Evolutionary conservation across 768 basidiomycete genomes (phyloP).

Genomic region (Termitomyces bulborhizus): DNA sequence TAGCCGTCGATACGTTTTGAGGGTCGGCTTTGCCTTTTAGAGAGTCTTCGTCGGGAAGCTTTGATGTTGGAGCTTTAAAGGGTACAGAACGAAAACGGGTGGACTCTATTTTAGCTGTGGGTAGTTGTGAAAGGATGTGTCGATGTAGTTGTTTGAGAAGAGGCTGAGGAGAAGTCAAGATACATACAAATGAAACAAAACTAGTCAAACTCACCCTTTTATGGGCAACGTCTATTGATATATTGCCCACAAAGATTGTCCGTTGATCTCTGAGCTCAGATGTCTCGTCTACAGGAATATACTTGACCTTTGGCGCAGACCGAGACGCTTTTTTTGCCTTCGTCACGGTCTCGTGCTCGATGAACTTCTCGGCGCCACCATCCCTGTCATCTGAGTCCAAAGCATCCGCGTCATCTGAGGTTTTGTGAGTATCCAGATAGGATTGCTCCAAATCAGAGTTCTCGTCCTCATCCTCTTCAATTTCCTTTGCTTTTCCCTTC

Average conservation of each 20-base stretch:
- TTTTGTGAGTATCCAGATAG: constrained; percentile 11
- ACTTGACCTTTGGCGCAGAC: constrained; percentile 32
- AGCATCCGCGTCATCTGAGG: constrained; percentile 12
- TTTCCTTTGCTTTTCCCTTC: constrained; percentile 16
- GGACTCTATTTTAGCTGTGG: constrained; percentile 82
- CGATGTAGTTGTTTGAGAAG: constrained; percentile 68
- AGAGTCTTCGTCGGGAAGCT: constrained; percentile 40
- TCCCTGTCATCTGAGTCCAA: constrained; percentile 7
- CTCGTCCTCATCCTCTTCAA: constrained; percentile 24
- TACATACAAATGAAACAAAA: background rate
- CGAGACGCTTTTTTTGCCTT: constrained; percentile 25
- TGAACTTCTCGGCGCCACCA: constrained; percentile 3
- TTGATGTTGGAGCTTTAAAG: constrained; percentile 76
- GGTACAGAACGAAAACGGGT: constrained; percentile 91
- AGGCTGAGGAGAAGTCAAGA: constrained; percentile 37
- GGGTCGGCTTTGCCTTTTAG: constrained; percentile 25
- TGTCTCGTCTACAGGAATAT: constrained; percentile 65
- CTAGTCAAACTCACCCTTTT: constrained; percentile 52
- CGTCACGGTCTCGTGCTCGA: constrained; percentile 58
- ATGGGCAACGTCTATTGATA: constrained; percentile 70
- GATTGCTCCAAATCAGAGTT: constrained; percentile 30
- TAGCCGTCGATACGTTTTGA: constrained; percentile 17
- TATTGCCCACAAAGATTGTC: constrained; percentile 90
- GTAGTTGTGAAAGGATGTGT: constrained; percentile 68
- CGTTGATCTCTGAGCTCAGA: constrained; percentile 66